Evolutionary conservation across 345 rosid species (phyloP), one percentile per base, ranked within the genome.

Genomic region (Salix caprea): DNA sequence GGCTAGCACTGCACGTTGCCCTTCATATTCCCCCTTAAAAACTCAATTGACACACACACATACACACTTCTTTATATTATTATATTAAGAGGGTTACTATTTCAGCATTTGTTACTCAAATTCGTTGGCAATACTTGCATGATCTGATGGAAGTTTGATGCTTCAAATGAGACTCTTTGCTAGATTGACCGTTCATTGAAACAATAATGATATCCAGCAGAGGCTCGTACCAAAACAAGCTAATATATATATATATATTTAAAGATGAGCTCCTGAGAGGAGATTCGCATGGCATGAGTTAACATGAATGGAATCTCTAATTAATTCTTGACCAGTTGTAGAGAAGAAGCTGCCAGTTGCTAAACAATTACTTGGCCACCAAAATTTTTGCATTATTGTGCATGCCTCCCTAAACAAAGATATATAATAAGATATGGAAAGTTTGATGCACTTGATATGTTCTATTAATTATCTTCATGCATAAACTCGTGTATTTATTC

Each of bases 201-300:
- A 7, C n/a, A 75, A 67, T 60, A 70, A 66, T 78, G 66, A 76
- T 76, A 70, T 70, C 82, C 87, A 81, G 81, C 84, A 66, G 48
- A 73, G 79, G 39, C 61, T 65, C 61, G 52, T 15, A 37, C 23
- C 5, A 30, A 30, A 2, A 13, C 13, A 15, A 37, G 19, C 21
- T 34, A 18, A 6, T 34, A 5, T 14, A 2, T 68, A 68, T n/a
- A 40, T 6, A 21, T 18, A 30, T 54, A 14, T 5, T 12, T 30
- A n/a, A 66, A 15, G 36, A 32, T n/a, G 24, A 36, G 50, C 65
- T 48, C 71, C 16, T 37, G 54, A 30, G 30, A 5, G 15, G 54
- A 46, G 30, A 2, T 23, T n/a, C 24, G 10, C n/a, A 14, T 9
- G 24, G n/a, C 50, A 36, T 5, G 1, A 5, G 37, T n/a, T 56